Evolutionary conservation across 768 basidiomycete genomes (phyloP), one percentile per base, ranked within the genome.

Genomic region (Sporobolomyces roseus): DNA sequence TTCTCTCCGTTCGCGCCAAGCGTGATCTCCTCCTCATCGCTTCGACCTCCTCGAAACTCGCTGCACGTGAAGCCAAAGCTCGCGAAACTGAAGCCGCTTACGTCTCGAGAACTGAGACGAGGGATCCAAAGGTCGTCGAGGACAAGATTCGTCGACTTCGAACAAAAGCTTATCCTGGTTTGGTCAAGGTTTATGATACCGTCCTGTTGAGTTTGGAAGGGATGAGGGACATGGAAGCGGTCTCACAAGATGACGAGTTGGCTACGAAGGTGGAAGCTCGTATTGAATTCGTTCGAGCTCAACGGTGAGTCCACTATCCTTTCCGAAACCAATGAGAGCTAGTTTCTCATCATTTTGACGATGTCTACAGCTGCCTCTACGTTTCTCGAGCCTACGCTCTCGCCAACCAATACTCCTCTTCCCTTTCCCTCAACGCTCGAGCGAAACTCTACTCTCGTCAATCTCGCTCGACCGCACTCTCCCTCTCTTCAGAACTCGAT

Each of bases 161-260:
- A 70, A 82, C 82, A 29, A 84, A 89, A 58, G 80, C 88, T n/a
- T 90, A 85, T 75, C 91, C 91, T 9, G 91, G 89, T 0, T 82
- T 94, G 12, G 88, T 96, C 77, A 94, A 94, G 78, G 74, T 80
- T 1, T 84, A 91, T 49, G 93, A 96, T 78, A 87, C 89, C 3
- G 83, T 91, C 35, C 78, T 94, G 25, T 91, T 94, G 79, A 88
- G 87, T 75, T 80, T 96, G 51, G 85, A 85, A 61, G 90, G 91
- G 78, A 89, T 94, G 85, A 82, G 89, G 32, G 84, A 84, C 9
- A 81, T 96, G 64, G 89, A 86, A 60, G 84, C 92, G 45, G 89
- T 94, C 19, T 91, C 94, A 74, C 90, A 92, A 77, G 90, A 86
- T 74, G 87, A 90, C 0, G 90, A 92, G 71, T 83, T 96, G 7